A percentile compares a stretch with the other conserved stretches of the same genome.
These are phyloP conservation scores for Geotrichum restrictum DNA, from an alignment of 1,139 yeast genomes.

Conservation along the genomic window DNA sequence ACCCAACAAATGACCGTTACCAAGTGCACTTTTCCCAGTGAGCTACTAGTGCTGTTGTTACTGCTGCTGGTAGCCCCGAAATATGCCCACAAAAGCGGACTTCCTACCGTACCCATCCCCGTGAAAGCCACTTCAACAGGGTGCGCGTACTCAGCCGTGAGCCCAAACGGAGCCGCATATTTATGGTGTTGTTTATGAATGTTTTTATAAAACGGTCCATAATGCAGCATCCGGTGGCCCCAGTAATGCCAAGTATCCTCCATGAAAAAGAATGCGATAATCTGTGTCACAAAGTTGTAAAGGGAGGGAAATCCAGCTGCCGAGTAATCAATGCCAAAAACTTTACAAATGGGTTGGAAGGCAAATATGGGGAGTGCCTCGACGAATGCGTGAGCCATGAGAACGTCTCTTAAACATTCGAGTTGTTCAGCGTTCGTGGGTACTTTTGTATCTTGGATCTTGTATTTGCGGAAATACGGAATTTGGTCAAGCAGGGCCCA, in stretches of 20 bases:
- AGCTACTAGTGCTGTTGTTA: too few species aligned
- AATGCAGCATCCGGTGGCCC: slow-evolving; percentile 84
- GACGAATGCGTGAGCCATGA: slow-evolving; percentile 79
- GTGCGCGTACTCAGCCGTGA: slow-evolving; percentile 95
- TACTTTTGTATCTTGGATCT: slow-evolving; percentile 74
- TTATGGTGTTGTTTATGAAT: slow-evolving; percentile 96
- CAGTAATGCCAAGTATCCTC: slow-evolving; percentile 97
- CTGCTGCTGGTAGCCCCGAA: too few species aligned
- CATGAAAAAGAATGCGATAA: slow-evolving; percentile 68
- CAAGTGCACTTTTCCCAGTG: slow-evolving; percentile 63
- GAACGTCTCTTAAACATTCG: slow-evolving; percentile 82
- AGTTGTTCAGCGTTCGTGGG: slow-evolving; percentile 69
- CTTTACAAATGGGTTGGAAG: slow-evolving; percentile 83
- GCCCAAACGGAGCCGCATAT: slow-evolving; percentile 94
- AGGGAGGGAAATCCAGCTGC: slow-evolving; percentile 74
- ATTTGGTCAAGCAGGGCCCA: slow-evolving; percentile 77
- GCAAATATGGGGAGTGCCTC: slow-evolving; percentile 96
- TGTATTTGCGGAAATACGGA: slow-evolving; percentile 70
- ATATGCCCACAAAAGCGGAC: slow-evolving; percentile 69
- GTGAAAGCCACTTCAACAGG: slow-evolving; percentile 86
- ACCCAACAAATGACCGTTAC: slow-evolving; percentile 86
- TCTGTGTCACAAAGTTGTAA: slow-evolving; percentile 57
- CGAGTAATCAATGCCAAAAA: slow-evolving; percentile 64
- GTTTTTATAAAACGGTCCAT: slow-evolving; percentile 78
- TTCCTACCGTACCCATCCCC: slow-evolving; percentile 92